Evolutionary conservation across 140 eudicot genomes (phyloP).

Genomic region (Bidens hawaiensis): DNA sequence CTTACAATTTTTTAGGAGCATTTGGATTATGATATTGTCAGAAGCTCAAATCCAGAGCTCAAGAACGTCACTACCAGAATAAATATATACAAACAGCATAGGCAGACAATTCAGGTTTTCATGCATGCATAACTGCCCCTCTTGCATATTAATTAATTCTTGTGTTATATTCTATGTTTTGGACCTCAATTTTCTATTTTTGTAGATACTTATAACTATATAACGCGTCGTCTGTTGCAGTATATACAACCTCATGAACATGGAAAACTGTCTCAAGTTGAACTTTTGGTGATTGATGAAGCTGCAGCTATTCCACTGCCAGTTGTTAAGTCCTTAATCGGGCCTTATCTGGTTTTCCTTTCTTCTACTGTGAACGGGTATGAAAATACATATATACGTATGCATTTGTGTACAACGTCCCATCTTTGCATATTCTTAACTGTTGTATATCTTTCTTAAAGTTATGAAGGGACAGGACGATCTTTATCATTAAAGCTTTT

Average conservation of each 20-base stretch:
- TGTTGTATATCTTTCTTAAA: conserved; percentile 22
- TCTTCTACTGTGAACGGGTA: conserved; percentile 98
- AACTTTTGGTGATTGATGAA: conserved; percentile 96
- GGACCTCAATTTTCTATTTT: no score
- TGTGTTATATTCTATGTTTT: no score
- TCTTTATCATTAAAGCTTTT: conserved; percentile 79
- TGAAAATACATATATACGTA: background rate
- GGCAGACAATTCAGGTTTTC: conserved; percentile 90
- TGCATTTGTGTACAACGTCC: background rate
- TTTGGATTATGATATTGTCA: conserved; percentile 80
- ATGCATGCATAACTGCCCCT: background rate
- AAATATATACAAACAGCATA: conserved; percentile 81
- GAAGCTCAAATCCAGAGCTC: conserved; percentile 66
- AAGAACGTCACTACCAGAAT: conserved; percentile 72
- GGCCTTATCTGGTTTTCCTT: conserved; percentile 89
- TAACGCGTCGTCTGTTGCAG: conserved; percentile 37
- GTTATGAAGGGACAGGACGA: conserved; percentile 99
- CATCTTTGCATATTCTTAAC: conserved; percentile 8
- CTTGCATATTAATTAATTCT: background rate
- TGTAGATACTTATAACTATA: background rate
- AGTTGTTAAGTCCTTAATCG: conserved; percentile 84
- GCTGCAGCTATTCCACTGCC: conserved; percentile 99
- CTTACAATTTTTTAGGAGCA: conserved; percentile 60
- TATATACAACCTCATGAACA: conserved; percentile 85
- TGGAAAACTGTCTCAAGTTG: conserved; percentile 90